phyloP scores from a whole-genome alignment of 441 rosid species.

The Euphorbia corollata region DNA sequence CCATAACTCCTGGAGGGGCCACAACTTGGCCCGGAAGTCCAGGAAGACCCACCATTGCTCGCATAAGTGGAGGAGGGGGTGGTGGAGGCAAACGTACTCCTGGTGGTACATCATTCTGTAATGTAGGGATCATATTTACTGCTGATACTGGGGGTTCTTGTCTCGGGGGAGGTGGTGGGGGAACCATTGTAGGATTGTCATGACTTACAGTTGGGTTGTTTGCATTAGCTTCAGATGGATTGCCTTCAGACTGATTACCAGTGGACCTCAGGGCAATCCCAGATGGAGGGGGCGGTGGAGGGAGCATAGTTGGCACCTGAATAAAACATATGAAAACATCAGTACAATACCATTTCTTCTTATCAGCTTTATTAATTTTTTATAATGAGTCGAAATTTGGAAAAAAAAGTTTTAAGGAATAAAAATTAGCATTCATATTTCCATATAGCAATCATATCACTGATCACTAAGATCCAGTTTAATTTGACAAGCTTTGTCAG shows the following conservation, averaged over 20 bases:
- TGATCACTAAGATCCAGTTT: neutral
- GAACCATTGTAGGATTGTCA: slow-evolving; percentile 32
- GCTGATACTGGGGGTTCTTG: slow-evolving; percentile 50
- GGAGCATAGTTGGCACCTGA: slow-evolving; percentile 40
- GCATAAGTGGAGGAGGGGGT: slow-evolving; percentile 51
- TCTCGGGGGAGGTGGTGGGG: slow-evolving; percentile 76
- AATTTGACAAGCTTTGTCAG: neutral
- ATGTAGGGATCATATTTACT: slow-evolving; percentile 32
- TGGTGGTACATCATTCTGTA: slow-evolving; percentile 57
- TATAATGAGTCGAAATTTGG: neutral
- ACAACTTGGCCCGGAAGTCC: slow-evolving; percentile 49
- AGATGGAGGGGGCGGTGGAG: slow-evolving; percentile 59
- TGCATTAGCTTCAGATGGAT: slow-evolving; percentile 36
- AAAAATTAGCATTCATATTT: neutral
- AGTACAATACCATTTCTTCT: slow-evolving; percentile 2
- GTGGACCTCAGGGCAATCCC: slow-evolving; percentile 41
- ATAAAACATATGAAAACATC: slow-evolving; percentile 7
- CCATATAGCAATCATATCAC: neutral
- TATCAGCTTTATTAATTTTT: neutral
- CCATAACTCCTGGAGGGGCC: slow-evolving; percentile 56
- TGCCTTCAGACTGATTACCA: slow-evolving; percentile 42
- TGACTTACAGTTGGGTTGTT: slow-evolving; percentile 33
- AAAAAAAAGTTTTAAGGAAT: neutral
- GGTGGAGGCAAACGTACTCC: slow-evolving; percentile 76
- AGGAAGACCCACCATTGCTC: slow-evolving; percentile 37